These are phyloP conservation scores for Cyberlindnera subsufficiens DNA, from an alignment of 805 yeast genomes.

Conservation along the genomic window DNA sequence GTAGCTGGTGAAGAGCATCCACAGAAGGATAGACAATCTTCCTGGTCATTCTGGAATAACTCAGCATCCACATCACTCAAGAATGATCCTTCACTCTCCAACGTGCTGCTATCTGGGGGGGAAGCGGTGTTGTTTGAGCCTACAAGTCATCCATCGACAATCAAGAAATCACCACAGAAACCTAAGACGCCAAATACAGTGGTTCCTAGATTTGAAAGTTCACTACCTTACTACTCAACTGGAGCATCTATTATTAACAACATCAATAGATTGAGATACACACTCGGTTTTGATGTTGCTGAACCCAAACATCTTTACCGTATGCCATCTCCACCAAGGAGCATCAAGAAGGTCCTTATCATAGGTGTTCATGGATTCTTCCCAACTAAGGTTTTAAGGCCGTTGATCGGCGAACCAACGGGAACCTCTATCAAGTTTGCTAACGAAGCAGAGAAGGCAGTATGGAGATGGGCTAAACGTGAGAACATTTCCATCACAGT, in stretches of 20 bases:
- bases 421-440: conserved; percentile 92
- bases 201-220: conserved; percentile 22
- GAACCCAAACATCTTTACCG: conserved; percentile 24
- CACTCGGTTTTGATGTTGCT: conserved; percentile 22
- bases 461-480: conserved; percentile 52
- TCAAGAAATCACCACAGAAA: conserved; percentile 2
- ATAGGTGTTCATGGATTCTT: conserved; percentile 96
- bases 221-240: conserved; percentile 17
- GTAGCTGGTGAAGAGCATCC: conserved; percentile 5
- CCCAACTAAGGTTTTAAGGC: conserved; percentile 80
- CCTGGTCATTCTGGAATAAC: conserved; percentile 25
- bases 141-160: conserved; percentile 1
- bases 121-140: conserved; percentile 24
- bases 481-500: conserved; percentile 36
- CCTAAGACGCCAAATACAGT: conserved; percentile 15
- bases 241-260: conserved; percentile 16
- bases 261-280: conserved; percentile 18
- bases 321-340: conserved; percentile 5
- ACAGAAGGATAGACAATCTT: conserved; percentile 10
- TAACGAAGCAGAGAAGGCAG: conserved; percentile 78
- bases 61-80: conserved; percentile 2
- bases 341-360: conserved; percentile 59
- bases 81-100: conserved; percentile 10
- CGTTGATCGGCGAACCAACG: conserved; percentile 90
- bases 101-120: conserved; percentile 16